Evolutionary conservation across 148 eudicot genomes (phyloP).

Genomic region (Vaccinium myrtillus): DNA sequence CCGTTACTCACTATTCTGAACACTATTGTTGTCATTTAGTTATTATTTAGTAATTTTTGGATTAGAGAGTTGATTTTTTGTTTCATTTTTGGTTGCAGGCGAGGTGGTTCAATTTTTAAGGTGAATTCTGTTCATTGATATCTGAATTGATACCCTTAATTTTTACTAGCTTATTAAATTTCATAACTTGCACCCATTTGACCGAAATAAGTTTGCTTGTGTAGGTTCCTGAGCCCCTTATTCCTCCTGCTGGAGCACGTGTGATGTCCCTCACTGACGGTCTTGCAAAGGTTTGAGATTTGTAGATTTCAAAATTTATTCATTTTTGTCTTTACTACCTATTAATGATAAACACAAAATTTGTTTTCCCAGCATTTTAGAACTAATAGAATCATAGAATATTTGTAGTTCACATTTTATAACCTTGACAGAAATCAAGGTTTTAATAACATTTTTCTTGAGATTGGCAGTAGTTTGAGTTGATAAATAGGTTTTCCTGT

Average conservation of each 20-base stretch:
- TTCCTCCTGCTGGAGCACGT: conserved; percentile 96
- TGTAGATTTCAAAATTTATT: background rate
- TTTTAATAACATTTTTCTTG: background rate
- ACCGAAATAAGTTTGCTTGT: conserved; percentile 19
- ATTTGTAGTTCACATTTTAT: background rate
- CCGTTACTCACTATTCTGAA: background rate
- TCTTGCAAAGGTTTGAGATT: conserved; percentile 65
- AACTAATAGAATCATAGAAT: background rate
- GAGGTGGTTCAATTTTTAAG: conserved; percentile 93
- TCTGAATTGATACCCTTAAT: conserved; percentile 9
- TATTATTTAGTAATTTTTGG: conserved; percentile 9
- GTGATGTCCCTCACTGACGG: conserved; percentile 99
- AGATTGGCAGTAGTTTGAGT: conserved; percentile 4
- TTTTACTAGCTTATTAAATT: conserved; percentile 11
- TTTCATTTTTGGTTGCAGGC: conserved; percentile 47
- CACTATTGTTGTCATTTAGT: background rate
- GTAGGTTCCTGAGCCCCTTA: conserved; percentile 97
- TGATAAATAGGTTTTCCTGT: background rate
- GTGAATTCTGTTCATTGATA: conserved; percentile 32
- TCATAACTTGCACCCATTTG: conserved; percentile 9
- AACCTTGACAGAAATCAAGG: background rate
- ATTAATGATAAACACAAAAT: background rate
- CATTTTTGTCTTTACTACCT: background rate
- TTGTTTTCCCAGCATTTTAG: background rate
- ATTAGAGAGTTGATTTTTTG: background rate